A percentile compares a stretch with the other conserved stretches of the same genome.
Conservation (phyloP, 2,329 filamentous ascomycete species). For the Xylariaceae sp. region DNA sequence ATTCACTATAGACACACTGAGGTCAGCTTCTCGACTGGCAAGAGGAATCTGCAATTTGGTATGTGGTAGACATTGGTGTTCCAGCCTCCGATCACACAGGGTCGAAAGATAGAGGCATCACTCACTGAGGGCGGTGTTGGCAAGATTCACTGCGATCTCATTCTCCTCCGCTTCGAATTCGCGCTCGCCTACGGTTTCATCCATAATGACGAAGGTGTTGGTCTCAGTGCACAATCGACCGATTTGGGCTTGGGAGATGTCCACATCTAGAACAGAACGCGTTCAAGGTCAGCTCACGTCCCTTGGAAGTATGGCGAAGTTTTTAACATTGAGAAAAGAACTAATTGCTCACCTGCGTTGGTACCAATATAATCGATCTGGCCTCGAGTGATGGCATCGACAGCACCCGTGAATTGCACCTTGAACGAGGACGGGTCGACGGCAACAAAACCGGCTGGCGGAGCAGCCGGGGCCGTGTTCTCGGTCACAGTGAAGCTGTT, state of each 20-base stretch:
- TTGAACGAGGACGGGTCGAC: constrained; percentile 34
- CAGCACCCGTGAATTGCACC: constrained; percentile 29
- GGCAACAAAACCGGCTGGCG: constrained; percentile 32
- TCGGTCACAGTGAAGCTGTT: constrained; percentile 33
- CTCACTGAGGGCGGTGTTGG: constrained; percentile 10
- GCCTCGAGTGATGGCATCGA: constrained; percentile 28
- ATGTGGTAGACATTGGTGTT: too few species aligned
- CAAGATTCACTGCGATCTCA: constrained; percentile 19
- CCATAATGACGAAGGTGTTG: constrained; percentile 31
- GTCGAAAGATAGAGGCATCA: not conserved
- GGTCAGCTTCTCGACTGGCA: not conserved
- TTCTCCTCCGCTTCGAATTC: constrained; percentile 39
- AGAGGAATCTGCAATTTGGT: too few species aligned
- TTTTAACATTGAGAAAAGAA: not conserved
- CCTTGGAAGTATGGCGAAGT: not conserved
- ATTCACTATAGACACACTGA: constrained; percentile 2
- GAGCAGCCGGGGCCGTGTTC: constrained; percentile 29
- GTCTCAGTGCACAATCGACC: constrained; percentile 32
- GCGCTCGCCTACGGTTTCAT: constrained; percentile 31
- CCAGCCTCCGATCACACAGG: too few species aligned
- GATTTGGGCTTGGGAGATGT: constrained; percentile 32
- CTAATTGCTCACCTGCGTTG: constrained; percentile 26
- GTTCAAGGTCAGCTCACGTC: not conserved
- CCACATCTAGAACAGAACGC: constrained; percentile 21
- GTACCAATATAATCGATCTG: constrained; percentile 36